A percentile compares a stretch with the other conserved stretches of the same genome.
These are phyloP conservation scores for Pseudopithomyces maydicus DNA, from an alignment of 2,329 filamentous ascomycete species.

Conservation along the genomic window DNA sequence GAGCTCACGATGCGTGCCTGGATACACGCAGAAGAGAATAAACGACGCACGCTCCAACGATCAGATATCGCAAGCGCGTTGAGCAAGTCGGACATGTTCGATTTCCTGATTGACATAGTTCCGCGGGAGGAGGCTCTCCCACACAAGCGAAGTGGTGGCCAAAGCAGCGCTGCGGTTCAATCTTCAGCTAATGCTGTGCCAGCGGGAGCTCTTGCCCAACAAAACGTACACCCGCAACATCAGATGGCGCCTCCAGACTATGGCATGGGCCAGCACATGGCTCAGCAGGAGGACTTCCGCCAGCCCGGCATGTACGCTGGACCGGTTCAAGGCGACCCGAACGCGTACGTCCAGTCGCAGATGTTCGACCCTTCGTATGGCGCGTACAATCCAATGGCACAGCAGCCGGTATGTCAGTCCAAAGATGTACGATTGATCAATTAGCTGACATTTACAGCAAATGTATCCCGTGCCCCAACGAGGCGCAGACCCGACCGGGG, in stretches of 20 bases:
- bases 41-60: slow-evolving; percentile 89
- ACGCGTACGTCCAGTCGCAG: slow-evolving; percentile 75
- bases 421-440: background rate
- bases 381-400: slow-evolving; percentile 72
- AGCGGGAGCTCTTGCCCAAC: slow-evolving; percentile 46
- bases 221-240: slow-evolving; percentile 51
- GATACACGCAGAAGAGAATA: slow-evolving; percentile 99
- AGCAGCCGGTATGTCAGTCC: slow-evolving; percentile 71
- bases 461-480: slow-evolving; percentile 48
- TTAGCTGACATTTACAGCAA: slow-evolving; percentile 22
- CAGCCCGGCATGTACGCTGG: slow-evolving; percentile 81
- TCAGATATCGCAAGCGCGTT: slow-evolving; percentile 96
- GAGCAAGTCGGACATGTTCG: slow-evolving; percentile 99
- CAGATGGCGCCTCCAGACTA: slow-evolving; percentile 63
- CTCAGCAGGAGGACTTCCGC: slow-evolving; percentile 71
- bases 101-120: slow-evolving; percentile 98
- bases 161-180: slow-evolving; percentile 43
- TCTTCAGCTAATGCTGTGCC: slow-evolving; percentile 48
- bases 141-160: slow-evolving; percentile 68
- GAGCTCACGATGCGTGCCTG: slow-evolving; percentile 99
- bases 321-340: slow-evolving; percentile 75
- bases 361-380: slow-evolving; percentile 87
- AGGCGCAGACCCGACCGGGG: slow-evolving; percentile 43
- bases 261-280: slow-evolving; percentile 63
- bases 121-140: slow-evolving; percentile 90